Conservation (phyloP, 2,329 filamentous ascomycete genomes). For the Domatiomyces globalis region DNA sequence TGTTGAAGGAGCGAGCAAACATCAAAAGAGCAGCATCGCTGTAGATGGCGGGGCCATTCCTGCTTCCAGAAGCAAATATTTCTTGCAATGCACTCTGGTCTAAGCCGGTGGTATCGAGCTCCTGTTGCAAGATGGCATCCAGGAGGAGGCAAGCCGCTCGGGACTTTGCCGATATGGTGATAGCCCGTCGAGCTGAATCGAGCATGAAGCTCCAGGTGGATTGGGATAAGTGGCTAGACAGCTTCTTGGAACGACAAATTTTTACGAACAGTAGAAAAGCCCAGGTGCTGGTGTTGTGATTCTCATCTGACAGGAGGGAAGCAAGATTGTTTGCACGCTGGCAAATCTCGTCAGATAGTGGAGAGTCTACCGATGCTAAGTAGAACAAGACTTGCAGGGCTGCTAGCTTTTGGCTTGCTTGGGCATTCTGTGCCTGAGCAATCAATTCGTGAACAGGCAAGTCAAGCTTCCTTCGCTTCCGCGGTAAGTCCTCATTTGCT, state of each 20-base stretch:
- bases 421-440: constrained; percentile 2
- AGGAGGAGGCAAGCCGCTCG: constrained; percentile 66
- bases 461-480: constrained; percentile 11
- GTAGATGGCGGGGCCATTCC: constrained; percentile 63
- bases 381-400: constrained; percentile 11
- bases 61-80: constrained; percentile 61
- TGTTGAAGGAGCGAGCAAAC: constrained; percentile 54
- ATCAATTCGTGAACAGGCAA: constrained; percentile 4
- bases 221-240: neutral
- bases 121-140: constrained; percentile 49
- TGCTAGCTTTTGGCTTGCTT: constrained; percentile 8
- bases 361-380: constrained; percentile 7
- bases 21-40: constrained; percentile 67
- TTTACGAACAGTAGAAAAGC: constrained; percentile 8
- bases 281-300: constrained; percentile 9
- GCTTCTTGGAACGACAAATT: neutral
- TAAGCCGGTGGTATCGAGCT: constrained; percentile 52
- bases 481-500: constrained; percentile 3
- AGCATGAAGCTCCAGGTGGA: constrained; percentile 55
- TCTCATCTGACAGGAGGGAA: constrained; percentile 5
- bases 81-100: constrained; percentile 56
- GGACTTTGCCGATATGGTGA: constrained; percentile 56
- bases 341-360: constrained; percentile 1
- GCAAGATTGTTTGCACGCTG: constrained; percentile 2
- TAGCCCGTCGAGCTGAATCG: constrained; percentile 56